These are phyloP conservation scores for Pseudonitzschia pungens DNA, from an alignment of 108 stramenopile species.

Conservation along the genomic window DNA sequence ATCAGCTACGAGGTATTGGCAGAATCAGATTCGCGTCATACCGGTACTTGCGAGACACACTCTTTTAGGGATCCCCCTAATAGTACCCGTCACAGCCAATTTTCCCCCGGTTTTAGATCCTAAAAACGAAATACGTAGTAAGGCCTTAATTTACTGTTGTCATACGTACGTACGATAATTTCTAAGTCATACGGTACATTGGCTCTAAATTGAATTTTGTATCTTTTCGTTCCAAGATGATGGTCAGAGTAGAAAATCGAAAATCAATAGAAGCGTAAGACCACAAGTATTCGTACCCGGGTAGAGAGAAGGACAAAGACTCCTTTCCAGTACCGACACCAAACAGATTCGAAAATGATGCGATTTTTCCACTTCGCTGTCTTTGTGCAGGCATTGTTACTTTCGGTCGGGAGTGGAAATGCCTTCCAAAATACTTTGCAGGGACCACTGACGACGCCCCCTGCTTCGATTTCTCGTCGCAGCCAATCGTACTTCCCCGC, in stretches of 20 bases:
- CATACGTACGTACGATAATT: neutral
- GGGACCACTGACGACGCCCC: neutral
- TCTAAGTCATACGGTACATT: neutral
- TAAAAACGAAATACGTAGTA: neutral
- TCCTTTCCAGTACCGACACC: neutral
- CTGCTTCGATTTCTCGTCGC: constrained; percentile 2
- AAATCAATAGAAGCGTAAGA: no score
- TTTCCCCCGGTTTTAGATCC: neutral
- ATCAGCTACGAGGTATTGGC: neutral
- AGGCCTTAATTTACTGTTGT: neutral
- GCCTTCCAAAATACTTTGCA: constrained; percentile 3
- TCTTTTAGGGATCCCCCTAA: neutral
- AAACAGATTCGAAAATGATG: neutral
- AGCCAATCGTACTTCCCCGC: neutral
- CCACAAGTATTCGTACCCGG: no score
- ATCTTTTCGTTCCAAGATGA: neutral
- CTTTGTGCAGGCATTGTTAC: constrained; percentile 3
- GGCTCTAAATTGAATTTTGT: neutral
- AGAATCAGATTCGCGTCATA: neutral
- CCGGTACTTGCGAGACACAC: neutral
- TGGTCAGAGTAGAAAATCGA: no score
- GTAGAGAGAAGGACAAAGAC: no score
- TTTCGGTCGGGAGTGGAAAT: neutral
- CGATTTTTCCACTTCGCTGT: neutral
- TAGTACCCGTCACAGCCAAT: no score